These are phyloP conservation scores for Cytidiella melzeri DNA, from an alignment of 768 basidiomycete genomes.

Conservation along the genomic window DNA sequence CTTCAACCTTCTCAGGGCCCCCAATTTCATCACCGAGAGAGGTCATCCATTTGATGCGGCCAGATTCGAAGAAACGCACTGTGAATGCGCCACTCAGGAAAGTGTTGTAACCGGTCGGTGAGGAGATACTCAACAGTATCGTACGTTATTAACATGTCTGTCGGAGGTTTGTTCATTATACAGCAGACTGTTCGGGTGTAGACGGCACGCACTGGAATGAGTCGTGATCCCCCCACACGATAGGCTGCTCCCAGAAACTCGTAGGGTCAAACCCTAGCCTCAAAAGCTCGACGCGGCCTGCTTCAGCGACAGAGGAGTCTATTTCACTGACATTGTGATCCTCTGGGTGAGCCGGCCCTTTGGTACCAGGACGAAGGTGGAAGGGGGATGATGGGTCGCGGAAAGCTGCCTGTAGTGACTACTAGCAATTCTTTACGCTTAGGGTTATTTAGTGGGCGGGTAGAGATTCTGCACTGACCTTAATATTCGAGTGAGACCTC, in stretches of 20 bases:
- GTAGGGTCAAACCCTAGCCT: slow-evolving; percentile 50
- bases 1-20: slow-evolving; percentile 46
- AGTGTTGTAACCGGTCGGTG: too few relatives aligned
- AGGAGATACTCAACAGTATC: slow-evolving; percentile 47
- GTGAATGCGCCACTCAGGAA: too few relatives aligned
- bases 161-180: background rate
- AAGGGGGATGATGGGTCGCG: slow-evolving; percentile 10
- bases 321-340: slow-evolving; percentile 4
- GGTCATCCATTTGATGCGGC: slow-evolving; percentile 64
- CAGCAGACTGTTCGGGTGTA: background rate
- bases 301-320: slow-evolving; percentile 16
- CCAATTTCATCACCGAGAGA: slow-evolving; percentile 54
- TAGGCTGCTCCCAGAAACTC: slow-evolving; percentile 72
- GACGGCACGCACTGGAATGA: slow-evolving; percentile 56
- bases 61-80: slow-evolving; percentile 71
- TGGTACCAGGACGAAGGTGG: slow-evolving; percentile 5
- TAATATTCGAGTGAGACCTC: background rate
- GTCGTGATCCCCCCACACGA: slow-evolving; percentile 80
- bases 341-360: slow-evolving; percentile 8
- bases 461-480: background rate
- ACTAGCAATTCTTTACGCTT: background rate
- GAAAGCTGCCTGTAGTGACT: slow-evolving; percentile 10
- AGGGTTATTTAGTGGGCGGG: background rate
- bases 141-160: slow-evolving; percentile 77
- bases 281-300: slow-evolving; percentile 38